A percentile compares a stretch with the other conserved stretches of the same genome.
These are phyloP conservation scores for Bassia scoparia DNA, from an alignment of 148 eudicot species.

Conservation along the genomic window DNA sequence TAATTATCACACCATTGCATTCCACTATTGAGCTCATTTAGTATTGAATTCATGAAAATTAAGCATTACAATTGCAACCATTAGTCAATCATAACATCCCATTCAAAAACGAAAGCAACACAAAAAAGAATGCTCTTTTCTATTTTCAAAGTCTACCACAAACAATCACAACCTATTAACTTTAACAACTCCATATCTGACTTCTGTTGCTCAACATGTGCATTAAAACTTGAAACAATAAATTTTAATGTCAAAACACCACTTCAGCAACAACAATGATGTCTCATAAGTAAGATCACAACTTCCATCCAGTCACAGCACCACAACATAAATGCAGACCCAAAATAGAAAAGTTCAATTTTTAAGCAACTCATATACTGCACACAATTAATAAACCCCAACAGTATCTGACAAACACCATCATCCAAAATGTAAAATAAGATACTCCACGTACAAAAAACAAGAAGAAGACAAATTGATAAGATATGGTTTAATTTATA, in stretches of 20 bases:
- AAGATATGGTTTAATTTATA: neutral
- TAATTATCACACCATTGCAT: too few species aligned
- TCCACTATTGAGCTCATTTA: too few species aligned
- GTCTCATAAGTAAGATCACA: neutral
- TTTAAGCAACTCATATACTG: neutral
- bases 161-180: neutral
- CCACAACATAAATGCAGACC: neutral
- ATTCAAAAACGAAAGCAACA: too few species aligned
- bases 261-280: neutral
- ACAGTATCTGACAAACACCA: slow-evolving; percentile 3
- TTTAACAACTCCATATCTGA: neutral
- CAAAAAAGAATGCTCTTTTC: neutral
- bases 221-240: neutral
- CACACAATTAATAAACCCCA: neutral
- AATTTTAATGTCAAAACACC: neutral
- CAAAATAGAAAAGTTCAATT: neutral
- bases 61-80: too few species aligned
- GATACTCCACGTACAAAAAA: neutral
- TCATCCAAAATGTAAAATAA: neutral
- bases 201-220: neutral
- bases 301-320: neutral
- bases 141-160: neutral
- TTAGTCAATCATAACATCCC: too few species aligned
- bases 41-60: too few species aligned
- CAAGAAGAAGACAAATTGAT: neutral